Evolutionary conservation across 768 basidiomycete genomes (phyloP).

Genomic region (Lanmaoa rubissima): DNA sequence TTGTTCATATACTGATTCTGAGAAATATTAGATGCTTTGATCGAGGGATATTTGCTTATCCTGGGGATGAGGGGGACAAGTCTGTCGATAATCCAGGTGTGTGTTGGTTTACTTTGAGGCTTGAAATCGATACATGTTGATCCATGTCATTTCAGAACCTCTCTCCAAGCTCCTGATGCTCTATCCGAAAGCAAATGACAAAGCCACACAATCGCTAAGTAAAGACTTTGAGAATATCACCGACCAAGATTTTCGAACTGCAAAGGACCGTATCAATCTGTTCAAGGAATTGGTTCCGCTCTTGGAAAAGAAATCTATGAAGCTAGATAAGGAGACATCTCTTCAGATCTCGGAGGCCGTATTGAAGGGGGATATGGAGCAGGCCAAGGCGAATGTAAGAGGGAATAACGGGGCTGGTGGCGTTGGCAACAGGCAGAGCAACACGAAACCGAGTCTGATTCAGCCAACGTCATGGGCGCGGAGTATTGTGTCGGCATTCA

Average conservation of each 20-base stretch:
- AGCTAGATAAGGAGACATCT: background rate
- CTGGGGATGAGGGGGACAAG: background rate
- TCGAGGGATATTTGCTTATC: constrained; percentile 7
- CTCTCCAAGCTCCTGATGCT: constrained; percentile 1
- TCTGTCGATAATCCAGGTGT: constrained; percentile 4
- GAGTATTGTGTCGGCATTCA: background rate
- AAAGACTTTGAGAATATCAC: constrained; percentile 4
- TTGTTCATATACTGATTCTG: background rate
- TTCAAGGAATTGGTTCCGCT: constrained; percentile 2
- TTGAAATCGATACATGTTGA: background rate
- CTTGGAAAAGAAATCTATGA: background rate
- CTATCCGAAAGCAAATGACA: constrained; percentile 15
- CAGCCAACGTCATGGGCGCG: background rate
- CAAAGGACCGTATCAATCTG: constrained; percentile 17
- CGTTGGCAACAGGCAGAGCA: background rate
- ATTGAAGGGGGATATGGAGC: constrained; percentile 7
- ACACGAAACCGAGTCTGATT: background rate
- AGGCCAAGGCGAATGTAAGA: background rate
- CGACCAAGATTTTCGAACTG: constrained; percentile 2
- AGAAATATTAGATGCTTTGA: constrained; percentile 16
- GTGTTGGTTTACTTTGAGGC: background rate
- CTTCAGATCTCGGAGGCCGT: background rate
- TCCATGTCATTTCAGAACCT: background rate
- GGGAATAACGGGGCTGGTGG: no score
- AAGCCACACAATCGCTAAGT: background rate